A percentile compares a stretch with the other conserved stretches of the same genome.
Evolutionary conservation across 176 grass and related monocot species (phyloP).

Genomic region (Sorghum bicolor): Sorghum_bicolor_NCBIv3 NC_012870.2:67821001-67821500

Average conservation of each 20-base stretch:
- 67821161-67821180: background rate
- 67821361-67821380: conserved; percentile 97
- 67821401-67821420: conserved; percentile 82
- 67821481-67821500: conserved; percentile 46
- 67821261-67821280: conserved; percentile 93
- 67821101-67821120: background rate
- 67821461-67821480: background rate
- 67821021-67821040: background rate
- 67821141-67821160: background rate
- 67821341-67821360: conserved; percentile 94
- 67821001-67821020: background rate
- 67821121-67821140: background rate
- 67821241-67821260: conserved; percentile 99
- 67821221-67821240: background rate
- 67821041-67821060: background rate
- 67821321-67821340: conserved; percentile 91
- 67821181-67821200: background rate
- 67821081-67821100: background rate
- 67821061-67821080: background rate
- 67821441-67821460: background rate
- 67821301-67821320: conserved; percentile 95
- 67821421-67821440: background rate
- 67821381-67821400: conserved; percentile 92
- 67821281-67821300: conserved; percentile 96
- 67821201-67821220: conserved; percentile 1